Evolutionary conservation across 1,284 basidiomycete species (phyloP), one percentile per base, ranked within the genome.

Genomic region (Microbotryum lychnidis-dioicae): DNA sequence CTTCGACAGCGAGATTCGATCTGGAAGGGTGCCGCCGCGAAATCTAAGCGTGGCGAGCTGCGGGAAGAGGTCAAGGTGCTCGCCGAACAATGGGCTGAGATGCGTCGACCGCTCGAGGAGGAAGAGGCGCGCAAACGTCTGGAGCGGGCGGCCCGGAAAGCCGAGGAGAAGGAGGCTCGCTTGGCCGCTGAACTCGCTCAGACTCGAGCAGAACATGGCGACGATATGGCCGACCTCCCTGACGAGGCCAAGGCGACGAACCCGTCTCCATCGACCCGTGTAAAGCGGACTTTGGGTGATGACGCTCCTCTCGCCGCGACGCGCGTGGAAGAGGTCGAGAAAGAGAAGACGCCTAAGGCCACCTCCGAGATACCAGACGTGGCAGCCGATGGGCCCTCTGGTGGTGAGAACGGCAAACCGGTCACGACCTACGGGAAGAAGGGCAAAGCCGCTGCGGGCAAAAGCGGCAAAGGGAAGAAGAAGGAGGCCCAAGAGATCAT

Each of bases 91-190:
- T 65, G 70, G 52, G 73, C 72, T 48, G 71, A 73, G 33, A 71
- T 70, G 20, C 57, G 55, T 33, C 44, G 54, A 42, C 60, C 61
- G 44, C 66, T 71, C 29, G 68, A 72, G 6, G 68, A 63, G 56
- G 61, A 70, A 60, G 63, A 68, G 16, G 67, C 69, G 61, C 64
- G 68, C 54, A 70, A 73, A 9, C 67, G 64, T 21, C 66, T 72
- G 54, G 63, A 71, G 55, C 66, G 68, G 16, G 68, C 69, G 49
- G 60, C 68, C 54, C 68, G 69, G 54, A 58, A 65, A 56, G 50
- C 33, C 10, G 53, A 56, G 56, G 33, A 49, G 51, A 23, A 23
- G 52, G 49, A 42, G 9, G n/a, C 47, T 23, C 14, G n/a, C 9
- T 29, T 58, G 33, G 56, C 31, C 20, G 57, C 51, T 2, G 18